Conservation (phyloP, 2,329 filamentous ascomycete genomes). For the Phaeosphaeriaceae sp. region DNA sequence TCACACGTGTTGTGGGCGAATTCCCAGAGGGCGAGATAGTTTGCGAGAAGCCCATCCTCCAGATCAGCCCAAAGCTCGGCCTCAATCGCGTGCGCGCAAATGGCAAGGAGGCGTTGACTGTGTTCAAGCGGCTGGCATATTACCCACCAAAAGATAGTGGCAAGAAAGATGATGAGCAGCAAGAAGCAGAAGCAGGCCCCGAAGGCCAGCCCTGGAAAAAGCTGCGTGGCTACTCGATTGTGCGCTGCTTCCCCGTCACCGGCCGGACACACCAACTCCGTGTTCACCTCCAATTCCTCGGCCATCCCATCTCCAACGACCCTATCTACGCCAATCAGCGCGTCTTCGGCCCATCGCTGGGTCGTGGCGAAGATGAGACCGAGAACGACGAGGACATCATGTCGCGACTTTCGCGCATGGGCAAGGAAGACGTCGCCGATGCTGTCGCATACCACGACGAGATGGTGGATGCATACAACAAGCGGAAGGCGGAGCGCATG, state of each 20-base stretch:
- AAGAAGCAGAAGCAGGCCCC: slow-evolving; percentile 28
- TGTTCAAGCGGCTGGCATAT: slow-evolving; percentile 93
- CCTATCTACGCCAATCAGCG: slow-evolving; percentile 95
- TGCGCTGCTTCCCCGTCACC: slow-evolving; percentile 91
- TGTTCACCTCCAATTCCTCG: slow-evolving; percentile 92
- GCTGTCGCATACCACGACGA: slow-evolving; percentile 93
- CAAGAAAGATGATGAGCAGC: slow-evolving; percentile 16
- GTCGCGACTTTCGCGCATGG: slow-evolving; percentile 84
- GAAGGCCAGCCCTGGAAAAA: slow-evolving; percentile 59
- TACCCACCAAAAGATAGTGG: slow-evolving; percentile 67
- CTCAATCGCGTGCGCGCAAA: slow-evolving; percentile 93
- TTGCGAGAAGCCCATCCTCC: slow-evolving; percentile 91
- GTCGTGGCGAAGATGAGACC: slow-evolving; percentile 69
- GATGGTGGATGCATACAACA: slow-evolving; percentile 89
- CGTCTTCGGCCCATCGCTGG: slow-evolving; percentile 86
- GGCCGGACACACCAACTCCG: slow-evolving; percentile 94
- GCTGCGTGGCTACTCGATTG: slow-evolving; percentile 84
- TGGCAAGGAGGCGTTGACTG: slow-evolving; percentile 87
- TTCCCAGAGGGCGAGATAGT: slow-evolving; percentile 92
- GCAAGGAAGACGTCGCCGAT: slow-evolving; percentile 90
- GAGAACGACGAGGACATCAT: slow-evolving; percentile 91
- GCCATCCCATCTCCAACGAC: slow-evolving; percentile 95
- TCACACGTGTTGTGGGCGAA: slow-evolving; percentile 87
- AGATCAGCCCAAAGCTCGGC: slow-evolving; percentile 93
- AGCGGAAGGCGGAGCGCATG: slow-evolving; percentile 90